Conservation (phyloP, 108 stramenopile species). For the Pseudonitzschia multistriata region DNA sequence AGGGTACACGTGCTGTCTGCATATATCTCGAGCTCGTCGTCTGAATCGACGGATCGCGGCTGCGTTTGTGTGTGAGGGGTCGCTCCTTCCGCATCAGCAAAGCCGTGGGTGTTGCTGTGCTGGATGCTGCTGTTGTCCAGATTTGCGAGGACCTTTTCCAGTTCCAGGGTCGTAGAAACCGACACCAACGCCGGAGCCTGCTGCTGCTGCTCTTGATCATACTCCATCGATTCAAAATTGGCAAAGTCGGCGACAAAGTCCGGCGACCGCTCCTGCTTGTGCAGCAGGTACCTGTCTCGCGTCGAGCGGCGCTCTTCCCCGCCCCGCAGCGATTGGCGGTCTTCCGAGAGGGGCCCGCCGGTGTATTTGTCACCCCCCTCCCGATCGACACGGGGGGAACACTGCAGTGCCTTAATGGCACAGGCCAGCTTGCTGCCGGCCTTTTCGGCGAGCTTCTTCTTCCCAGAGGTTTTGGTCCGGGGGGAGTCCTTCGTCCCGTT, state of each 20-base stretch:
- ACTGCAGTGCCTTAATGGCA: constrained; percentile 2
- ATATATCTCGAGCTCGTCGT: not conserved
- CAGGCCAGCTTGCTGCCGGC: not conserved
- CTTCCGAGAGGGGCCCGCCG: too few species aligned
- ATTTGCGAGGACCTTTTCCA: not conserved
- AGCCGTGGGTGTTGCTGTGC: constrained; percentile 4
- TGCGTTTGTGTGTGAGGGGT: too few species aligned
- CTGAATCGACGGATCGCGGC: not conserved
- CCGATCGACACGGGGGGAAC: not conserved
- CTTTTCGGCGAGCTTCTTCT: not conserved
- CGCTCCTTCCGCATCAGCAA: not conserved
- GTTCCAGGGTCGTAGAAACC: not conserved
- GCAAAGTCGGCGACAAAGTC: not conserved
- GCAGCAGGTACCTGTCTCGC: not conserved
- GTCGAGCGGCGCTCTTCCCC: not conserved
- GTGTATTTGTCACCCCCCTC: too few species aligned
- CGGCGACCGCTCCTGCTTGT: not conserved
- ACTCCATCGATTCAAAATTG: not conserved
- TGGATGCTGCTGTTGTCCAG: not conserved
- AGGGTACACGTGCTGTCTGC: not conserved
- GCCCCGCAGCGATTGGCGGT: too few species aligned
- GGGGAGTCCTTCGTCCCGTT: not conserved
- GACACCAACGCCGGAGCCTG: not conserved
- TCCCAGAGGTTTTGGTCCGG: not conserved
- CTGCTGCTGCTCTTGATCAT: not conserved